Conservation (phyloP, 1,139 yeast species). For the Taphrina populina region DNA sequence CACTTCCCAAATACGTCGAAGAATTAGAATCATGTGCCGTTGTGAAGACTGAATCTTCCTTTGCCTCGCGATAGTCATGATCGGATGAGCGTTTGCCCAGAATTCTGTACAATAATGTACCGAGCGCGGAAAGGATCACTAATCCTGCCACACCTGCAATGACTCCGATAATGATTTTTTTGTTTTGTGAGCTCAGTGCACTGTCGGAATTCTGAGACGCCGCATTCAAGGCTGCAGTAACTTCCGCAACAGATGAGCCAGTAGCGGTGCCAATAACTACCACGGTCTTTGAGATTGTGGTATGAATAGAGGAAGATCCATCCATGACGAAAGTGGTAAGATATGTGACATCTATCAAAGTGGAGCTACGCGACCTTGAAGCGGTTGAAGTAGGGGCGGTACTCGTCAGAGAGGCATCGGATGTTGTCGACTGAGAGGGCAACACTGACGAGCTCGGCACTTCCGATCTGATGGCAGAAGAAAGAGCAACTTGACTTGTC, state of each 20-base stretch:
- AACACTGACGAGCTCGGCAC: not conserved
- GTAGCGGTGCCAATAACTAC: slow-evolving; percentile 19
- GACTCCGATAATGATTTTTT: slow-evolving; percentile 27
- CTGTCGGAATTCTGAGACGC: slow-evolving; percentile 18
- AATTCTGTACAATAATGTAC: slow-evolving; percentile 13
- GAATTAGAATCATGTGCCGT: not conserved
- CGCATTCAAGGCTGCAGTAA: slow-evolving; percentile 27
- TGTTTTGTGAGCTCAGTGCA: slow-evolving; percentile 20
- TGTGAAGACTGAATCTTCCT: not conserved
- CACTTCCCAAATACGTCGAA: no score
- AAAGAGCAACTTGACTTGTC: no score
- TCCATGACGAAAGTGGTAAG: slow-evolving; percentile 7
- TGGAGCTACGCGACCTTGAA: not conserved
- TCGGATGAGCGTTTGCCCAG: slow-evolving; percentile 8
- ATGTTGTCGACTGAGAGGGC: not conserved
- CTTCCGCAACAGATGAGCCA: slow-evolving; percentile 23
- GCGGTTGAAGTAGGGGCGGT: not conserved
- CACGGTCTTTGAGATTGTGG: slow-evolving; percentile 1
- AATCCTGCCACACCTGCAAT: slow-evolving; percentile 29
- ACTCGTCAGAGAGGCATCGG: not conserved
- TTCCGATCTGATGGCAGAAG: no score
- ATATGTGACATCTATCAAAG: slow-evolving; percentile 1
- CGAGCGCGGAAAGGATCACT: slow-evolving; percentile 16
- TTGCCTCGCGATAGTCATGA: slow-evolving; percentile 2
- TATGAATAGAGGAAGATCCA: slow-evolving; percentile 5